Percentiles rank a stretch among this genome's conserved stretches.
These are phyloP conservation scores for Thielaviopsis cerberus DNA, from an alignment of 2,329 filamentous ascomycete species.

Conservation along the genomic window DNA sequence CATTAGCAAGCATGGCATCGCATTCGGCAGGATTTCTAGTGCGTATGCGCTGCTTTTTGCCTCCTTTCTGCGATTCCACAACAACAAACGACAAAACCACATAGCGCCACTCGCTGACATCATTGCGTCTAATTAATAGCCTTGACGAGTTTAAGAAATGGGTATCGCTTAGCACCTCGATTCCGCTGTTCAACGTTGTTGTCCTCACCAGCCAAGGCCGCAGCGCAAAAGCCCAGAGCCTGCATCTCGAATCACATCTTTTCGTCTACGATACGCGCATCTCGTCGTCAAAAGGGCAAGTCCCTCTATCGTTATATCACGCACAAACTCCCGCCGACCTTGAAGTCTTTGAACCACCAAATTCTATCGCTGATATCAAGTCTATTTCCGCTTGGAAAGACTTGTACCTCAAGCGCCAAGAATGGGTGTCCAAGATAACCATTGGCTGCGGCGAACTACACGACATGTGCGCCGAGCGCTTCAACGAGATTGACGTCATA, in stretches of 20 bases:
- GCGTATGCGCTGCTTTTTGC: constrained; percentile 1
- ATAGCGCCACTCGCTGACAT: constrained; percentile 7
- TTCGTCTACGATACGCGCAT: constrained; percentile 79
- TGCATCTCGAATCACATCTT: constrained; percentile 74
- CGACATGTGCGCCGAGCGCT: constrained; percentile 41
- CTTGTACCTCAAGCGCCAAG: constrained; percentile 60
- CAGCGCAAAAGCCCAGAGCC: constrained; percentile 61
- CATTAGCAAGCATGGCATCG: neutral
- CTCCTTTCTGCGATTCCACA: neutral
- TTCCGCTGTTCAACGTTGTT: constrained; percentile 64
- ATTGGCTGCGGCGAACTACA: constrained; percentile 52
- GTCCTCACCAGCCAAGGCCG: constrained; percentile 71
- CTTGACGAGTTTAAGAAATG: constrained; percentile 73
- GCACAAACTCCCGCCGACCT: constrained; percentile 26
- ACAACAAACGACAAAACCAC: neutral
- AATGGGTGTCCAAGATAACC: constrained; percentile 58
- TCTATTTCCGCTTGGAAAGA: constrained; percentile 76
- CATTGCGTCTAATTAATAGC: constrained; percentile 23
- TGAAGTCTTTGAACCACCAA: constrained; percentile 40
- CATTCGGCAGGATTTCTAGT: neutral
- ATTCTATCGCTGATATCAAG: constrained; percentile 61
- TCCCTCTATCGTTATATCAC: constrained; percentile 27
- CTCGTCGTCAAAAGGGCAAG: constrained; percentile 37
- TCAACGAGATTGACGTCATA: constrained; percentile 57
- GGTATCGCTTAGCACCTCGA: constrained; percentile 55